Evolutionary conservation across 2,329 filamentous ascomycete species (phyloP), one percentile per base, ranked within the genome.

Genomic region (Colletotrichum spinosum): DNA sequence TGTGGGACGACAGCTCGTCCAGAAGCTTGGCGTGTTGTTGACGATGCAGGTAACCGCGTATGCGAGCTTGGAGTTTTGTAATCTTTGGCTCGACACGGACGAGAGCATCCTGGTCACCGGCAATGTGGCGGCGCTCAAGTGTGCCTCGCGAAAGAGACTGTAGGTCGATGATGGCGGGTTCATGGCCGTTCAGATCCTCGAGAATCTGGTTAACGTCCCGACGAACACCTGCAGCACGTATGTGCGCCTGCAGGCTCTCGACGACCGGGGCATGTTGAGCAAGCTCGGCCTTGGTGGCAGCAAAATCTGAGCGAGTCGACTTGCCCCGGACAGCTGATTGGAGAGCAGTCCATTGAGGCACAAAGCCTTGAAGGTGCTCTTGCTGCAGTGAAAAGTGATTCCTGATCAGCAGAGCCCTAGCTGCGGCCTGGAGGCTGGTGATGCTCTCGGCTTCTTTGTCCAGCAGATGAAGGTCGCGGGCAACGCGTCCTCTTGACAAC

Each of bases 1-100:
- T 88, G 70, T 92, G 87, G 2, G 88, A 87, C 55, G 89, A 81
- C 34, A 98, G 86, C 46, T 92, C 85, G 13, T 90, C 86, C 12
- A 97, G 84, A 49, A 95, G 83, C 2, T 84, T 81, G 52, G 81
- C 79, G 41, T 91, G 86, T 50, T 86, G 77, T 66, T 89, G 82
- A 61, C 93, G 86, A 70, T 84, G 84, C 13, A 90, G 75, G 70
- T 82, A 87, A n/a, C 90, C 92, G 68, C 92, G 86, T 34, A 86
- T 85, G 49, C 85, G 81, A 17, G 88, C 86, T 75, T 97, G 93
- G 1, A 97, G 81, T 33, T 83, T 79, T 17, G 80, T 84, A 55
- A 93, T 87, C 8, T 82, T 79, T 1, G 81, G 72, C 8, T 84
- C 83, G 70, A 92, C 83, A 48, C 80, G 80, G 58, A 88, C 81